Evolutionary conservation across 2,329 filamentous ascomycete species (phyloP).

Genomic region (Penicillium sp.): DNA sequence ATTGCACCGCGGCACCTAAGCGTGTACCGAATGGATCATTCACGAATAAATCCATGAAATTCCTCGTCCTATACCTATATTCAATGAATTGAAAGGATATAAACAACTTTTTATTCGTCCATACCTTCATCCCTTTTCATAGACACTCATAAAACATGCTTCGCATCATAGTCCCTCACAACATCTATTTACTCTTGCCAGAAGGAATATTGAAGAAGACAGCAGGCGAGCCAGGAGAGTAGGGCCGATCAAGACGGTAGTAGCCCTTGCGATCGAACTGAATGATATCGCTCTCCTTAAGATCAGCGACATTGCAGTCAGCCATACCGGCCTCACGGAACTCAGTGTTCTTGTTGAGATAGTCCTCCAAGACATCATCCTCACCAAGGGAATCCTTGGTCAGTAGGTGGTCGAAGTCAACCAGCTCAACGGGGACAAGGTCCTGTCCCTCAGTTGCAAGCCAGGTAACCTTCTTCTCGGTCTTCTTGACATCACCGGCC

Average conservation of each 20-base stretch:
- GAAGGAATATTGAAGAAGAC: constrained; percentile 69
- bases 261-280: constrained; percentile 93
- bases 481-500: constrained; percentile 88
- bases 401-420: constrained; percentile 92
- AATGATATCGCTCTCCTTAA: constrained; percentile 87
- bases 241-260: constrained; percentile 73
- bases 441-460: constrained; percentile 71
- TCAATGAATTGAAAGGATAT: neutral
- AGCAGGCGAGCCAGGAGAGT: constrained; percentile 56
- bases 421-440: constrained; percentile 76
- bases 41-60: too few relatives aligned
- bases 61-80: too few relatives aligned
- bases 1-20: too few relatives aligned
- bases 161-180: neutral
- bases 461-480: constrained; percentile 96
- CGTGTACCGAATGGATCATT: too few relatives aligned
- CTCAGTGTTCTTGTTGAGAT: constrained; percentile 71
- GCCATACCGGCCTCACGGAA: constrained; percentile 70
- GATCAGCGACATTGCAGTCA: constrained; percentile 71
- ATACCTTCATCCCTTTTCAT: neutral
- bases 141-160: constrained; percentile 6
- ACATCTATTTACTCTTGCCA: constrained; percentile 49
- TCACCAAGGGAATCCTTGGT: constrained; percentile 92
- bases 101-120: neutral
- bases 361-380: constrained; percentile 80